These are phyloP conservation scores for Albifimbria verrucaria DNA, from an alignment of 2,329 filamentous ascomycete genomes.

Conservation along the genomic window DNA sequence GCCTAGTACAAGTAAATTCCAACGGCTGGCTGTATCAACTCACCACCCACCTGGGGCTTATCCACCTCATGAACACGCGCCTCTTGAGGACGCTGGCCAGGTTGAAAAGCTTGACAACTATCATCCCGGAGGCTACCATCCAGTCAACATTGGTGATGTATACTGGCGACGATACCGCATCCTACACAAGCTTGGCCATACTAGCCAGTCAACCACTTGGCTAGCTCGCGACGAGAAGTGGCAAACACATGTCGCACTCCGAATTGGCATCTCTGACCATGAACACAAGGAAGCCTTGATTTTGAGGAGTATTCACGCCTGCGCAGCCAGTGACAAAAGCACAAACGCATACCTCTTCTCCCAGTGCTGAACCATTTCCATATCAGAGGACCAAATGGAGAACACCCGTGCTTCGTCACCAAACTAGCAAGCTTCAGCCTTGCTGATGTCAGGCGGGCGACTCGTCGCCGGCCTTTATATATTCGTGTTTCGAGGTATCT, in stretches of 20 bases:
- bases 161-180: slow-evolving; percentile 1
- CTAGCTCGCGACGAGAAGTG: slow-evolving; percentile 3
- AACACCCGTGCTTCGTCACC: slow-evolving; percentile 15
- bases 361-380: slow-evolving; percentile 14
- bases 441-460: slow-evolving; percentile 8
- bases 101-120: slow-evolving; percentile 3
- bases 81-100: too few relatives aligned
- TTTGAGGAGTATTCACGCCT: neutral
- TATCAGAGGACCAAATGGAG: slow-evolving; percentile 15
- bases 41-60: too few relatives aligned
- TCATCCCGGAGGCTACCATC: slow-evolving; percentile 2
- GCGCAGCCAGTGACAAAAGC: neutral
- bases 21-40: too few relatives aligned
- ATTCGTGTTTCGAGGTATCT: slow-evolving; percentile 15
- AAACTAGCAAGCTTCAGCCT: slow-evolving; percentile 15
- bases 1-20: too few relatives aligned
- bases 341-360: slow-evolving; percentile 4
- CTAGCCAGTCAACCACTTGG: slow-evolving; percentile 4
- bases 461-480: slow-evolving; percentile 11
- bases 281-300: neutral
- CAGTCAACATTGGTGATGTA: slow-evolving; percentile 1
- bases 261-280: neutral
- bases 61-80: too few relatives aligned
- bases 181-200: slow-evolving; percentile 4
- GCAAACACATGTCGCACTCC: slow-evolving; percentile 1